Evolutionary conservation across 225 moss, liverwort and hornwort species (phyloP).

Genomic region (Pleurozium schreberi): DNA sequence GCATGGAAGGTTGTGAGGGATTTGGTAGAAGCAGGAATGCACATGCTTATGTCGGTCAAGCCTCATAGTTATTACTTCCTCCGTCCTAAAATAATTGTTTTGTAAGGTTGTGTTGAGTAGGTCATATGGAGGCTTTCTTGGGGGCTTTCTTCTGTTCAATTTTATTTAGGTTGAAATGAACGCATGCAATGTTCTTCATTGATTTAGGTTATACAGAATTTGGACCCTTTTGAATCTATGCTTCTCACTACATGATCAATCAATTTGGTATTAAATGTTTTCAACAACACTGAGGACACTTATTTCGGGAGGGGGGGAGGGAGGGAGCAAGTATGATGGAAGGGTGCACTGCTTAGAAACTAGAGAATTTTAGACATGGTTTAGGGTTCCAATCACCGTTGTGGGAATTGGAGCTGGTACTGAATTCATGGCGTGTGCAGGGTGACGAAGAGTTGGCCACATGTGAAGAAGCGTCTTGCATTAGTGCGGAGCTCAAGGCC

Average conservation of each 20-base stretch:
- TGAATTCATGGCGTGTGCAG: slow-evolving; percentile 2
- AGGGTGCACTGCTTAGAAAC: background rate
- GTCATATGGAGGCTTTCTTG: background rate
- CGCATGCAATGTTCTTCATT: background rate
- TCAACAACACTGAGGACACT: background rate
- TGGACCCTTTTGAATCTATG: background rate
- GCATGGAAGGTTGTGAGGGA: background rate
- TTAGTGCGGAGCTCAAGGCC: slow-evolving; percentile 46
- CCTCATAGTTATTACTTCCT: background rate
- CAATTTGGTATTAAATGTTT: background rate
- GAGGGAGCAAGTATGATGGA: background rate
- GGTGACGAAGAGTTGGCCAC: background rate
- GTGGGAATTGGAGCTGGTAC: background rate
- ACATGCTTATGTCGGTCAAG: background rate
- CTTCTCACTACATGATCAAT: background rate
- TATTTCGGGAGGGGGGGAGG: no score
- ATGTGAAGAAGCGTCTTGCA: slow-evolving; percentile 19
- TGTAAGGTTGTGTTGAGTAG: background rate
- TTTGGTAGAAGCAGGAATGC: background rate
- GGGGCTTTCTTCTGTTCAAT: background rate
- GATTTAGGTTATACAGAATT: background rate
- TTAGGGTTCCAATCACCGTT: background rate
- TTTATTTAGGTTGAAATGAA: background rate
- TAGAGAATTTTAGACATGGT: background rate
- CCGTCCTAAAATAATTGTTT: background rate